These are phyloP conservation scores for Macrocybe gigantea DNA, from an alignment of 768 basidiomycete species.

Conservation along the genomic window DNA sequence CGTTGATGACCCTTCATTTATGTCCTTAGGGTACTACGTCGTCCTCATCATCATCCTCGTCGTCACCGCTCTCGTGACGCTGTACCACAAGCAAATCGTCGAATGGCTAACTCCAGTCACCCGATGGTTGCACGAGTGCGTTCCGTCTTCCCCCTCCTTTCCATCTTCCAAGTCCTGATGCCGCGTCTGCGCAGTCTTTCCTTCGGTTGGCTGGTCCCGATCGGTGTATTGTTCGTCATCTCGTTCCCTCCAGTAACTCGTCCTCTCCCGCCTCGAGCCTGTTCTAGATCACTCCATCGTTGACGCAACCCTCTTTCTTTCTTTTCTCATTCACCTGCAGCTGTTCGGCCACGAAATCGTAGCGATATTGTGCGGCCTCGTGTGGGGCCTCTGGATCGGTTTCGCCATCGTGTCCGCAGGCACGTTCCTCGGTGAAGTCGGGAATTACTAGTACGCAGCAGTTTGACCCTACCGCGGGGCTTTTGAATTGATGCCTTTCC, in stretches of 20 bases:
- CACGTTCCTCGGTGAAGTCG: constrained; percentile 81
- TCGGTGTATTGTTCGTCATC: constrained; percentile 75
- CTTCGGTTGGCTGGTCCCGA: constrained; percentile 73
- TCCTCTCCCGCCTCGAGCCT: neutral
- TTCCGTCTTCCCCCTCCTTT: constrained; percentile 3
- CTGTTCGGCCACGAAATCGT: constrained; percentile 93
- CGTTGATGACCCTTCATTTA: neutral
- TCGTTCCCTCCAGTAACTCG: constrained; percentile 74
- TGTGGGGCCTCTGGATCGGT: constrained; percentile 85
- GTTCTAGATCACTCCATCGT: neutral
- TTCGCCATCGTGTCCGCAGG: constrained; percentile 84
- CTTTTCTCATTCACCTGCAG: constrained; percentile 22
- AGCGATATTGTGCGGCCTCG: constrained; percentile 80
- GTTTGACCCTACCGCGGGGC: neutral
- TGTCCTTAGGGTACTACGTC: constrained; percentile 43
- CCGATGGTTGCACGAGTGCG: constrained; percentile 57
- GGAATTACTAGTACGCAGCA: constrained; percentile 73
- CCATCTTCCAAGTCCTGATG: constrained; percentile 6
- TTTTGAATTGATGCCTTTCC: neutral
- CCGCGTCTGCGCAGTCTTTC: constrained; percentile 28
- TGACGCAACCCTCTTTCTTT: neutral
- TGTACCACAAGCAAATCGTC: constrained; percentile 72
- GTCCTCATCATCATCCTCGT: constrained; percentile 38
- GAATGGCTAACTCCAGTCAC: constrained; percentile 62
- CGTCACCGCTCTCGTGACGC: constrained; percentile 45